phyloP scores from a whole-genome alignment of 2,329 filamentous ascomycete genomes.

The Penicillium brasilianum region DNA sequence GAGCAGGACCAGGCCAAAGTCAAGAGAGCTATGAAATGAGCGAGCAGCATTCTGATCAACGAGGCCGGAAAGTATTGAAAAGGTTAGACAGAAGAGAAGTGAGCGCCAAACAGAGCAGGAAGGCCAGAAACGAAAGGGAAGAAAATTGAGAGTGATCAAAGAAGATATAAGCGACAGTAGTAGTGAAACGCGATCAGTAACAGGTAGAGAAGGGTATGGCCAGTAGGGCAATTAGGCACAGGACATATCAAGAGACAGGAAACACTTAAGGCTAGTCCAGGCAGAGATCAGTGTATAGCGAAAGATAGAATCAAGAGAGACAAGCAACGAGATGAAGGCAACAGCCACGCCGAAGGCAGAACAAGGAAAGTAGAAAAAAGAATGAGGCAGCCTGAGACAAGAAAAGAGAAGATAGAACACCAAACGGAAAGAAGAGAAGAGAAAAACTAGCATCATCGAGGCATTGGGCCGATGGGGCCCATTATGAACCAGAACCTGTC shows the following conservation, averaged over 20 bases:
- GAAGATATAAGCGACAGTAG: not conserved
- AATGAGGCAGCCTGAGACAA: slow-evolving; percentile 12
- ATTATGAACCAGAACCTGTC: slow-evolving; percentile 12
- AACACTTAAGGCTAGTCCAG: not conserved
- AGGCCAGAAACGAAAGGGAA: not conserved
- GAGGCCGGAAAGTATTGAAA: slow-evolving; percentile 3
- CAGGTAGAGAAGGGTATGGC: slow-evolving; percentile 8
- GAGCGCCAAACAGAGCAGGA: not conserved
- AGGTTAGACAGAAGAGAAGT: not conserved
- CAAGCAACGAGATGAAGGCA: not conserved
- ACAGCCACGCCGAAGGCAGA: not conserved
- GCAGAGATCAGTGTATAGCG: not conserved
- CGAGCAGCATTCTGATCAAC: slow-evolving; percentile 24
- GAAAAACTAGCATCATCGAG: not conserved
- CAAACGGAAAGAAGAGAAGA: slow-evolving; percentile 11
- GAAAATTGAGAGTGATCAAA: not conserved
- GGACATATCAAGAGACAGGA: not conserved
- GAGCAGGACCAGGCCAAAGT: slow-evolving; percentile 25
- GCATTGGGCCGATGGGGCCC: not conserved
- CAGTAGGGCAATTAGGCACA: not conserved
- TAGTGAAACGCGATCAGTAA: not conserved
- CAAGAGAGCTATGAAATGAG: slow-evolving; percentile 16
- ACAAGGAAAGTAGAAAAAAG: slow-evolving; percentile 6
- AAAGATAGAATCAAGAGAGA: slow-evolving; percentile 7
- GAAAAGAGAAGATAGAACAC: slow-evolving; percentile 4